Evolutionary conservation across 2,329 filamentous ascomycete genomes (phyloP), one percentile per base, ranked within the genome.

Genomic region (Cladosporium sp.): DNA sequence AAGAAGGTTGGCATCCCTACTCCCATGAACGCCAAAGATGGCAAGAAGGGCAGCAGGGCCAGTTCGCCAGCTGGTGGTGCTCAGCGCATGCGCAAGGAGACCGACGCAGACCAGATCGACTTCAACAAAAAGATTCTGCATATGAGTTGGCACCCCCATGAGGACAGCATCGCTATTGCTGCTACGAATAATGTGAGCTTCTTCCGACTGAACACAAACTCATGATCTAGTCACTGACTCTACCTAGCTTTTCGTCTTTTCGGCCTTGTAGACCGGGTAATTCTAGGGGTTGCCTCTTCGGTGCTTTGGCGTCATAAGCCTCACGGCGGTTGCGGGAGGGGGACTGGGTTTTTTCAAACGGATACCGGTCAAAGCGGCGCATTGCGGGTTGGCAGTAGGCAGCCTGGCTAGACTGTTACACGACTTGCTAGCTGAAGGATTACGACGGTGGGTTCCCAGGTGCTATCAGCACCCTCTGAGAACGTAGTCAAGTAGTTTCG

Each of bases 81-180:
- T 51, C 89, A 93, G 67, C 82, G 93, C 62, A 97, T 98, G 93
- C 85, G 91, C 65, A 97, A 96, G 75, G 93, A 98, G 76, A 98
- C 93, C 47, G 93, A 98, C 71, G 93, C 93, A 52, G 92, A 98
- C 70, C 92, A 97, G 75, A 97, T 97, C 71, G 93, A 98, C 72
- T 98, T 97, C 73, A 97, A 97, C 80, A 98, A 97, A 82, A 98
- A 98, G 82, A 98, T 98, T 63, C 70, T 98, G 67, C 93, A 98
- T 71, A 98, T 98, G 93, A 97, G 92, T 74, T 98, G 93, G 93
- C 93, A 98, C 83, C 93, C 93, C 42, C 96, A 94, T 64, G 93
- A 98, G 73, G 92, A 98, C 74, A 97, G 92, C 75, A 98, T 98
- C 73, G 93, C 93, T 51, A 98, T 98, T 76, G 93, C 93, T 61